Conservation (phyloP, 768 basidiomycete species). For the Cubamyces lactineus region DNA sequence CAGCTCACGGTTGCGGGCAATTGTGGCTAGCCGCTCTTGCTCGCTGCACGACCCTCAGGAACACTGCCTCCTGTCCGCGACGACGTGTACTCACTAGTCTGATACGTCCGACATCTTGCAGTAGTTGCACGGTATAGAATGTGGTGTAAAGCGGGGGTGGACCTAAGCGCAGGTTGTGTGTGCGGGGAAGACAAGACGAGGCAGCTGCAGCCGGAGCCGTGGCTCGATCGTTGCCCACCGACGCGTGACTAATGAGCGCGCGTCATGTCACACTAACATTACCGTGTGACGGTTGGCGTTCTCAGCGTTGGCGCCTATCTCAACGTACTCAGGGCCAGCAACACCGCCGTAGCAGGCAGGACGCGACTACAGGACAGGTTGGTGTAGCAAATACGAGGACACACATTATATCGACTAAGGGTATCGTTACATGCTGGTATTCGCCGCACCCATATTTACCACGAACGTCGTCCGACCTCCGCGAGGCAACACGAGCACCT, state of each 20-base stretch:
- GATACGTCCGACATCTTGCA: slow-evolving; percentile 23
- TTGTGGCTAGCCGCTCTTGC: slow-evolving; percentile 77
- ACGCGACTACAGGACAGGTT: no score
- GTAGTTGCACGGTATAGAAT: neutral
- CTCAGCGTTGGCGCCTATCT: neutral
- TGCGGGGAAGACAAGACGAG: slow-evolving; percentile 8
- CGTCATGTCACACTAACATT: slow-evolving; percentile 19
- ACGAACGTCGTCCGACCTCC: slow-evolving; percentile 83
- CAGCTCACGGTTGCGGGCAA: slow-evolving; percentile 76
- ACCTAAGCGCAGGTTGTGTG: neutral
- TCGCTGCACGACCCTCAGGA: slow-evolving; percentile 45
- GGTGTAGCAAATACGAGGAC: no score
- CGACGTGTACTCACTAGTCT: slow-evolving; percentile 25
- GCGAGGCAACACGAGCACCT: slow-evolving; percentile 78
- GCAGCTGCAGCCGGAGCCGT: neutral
- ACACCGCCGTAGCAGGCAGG: no score
- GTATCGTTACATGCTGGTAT: slow-evolving; percentile 17
- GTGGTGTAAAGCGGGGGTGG: neutral
- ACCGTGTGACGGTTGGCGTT: slow-evolving; percentile 25
- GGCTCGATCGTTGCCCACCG: slow-evolving; percentile 5
- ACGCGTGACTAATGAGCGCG: slow-evolving; percentile 13
- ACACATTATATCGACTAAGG: neutral
- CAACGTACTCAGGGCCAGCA: no score
- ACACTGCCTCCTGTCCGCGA: neutral
- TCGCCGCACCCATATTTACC: slow-evolving; percentile 62